Evolutionary conservation across 2,329 filamentous ascomycete genomes (phyloP).

Genomic region (Colletotrichum phormii): DNA sequence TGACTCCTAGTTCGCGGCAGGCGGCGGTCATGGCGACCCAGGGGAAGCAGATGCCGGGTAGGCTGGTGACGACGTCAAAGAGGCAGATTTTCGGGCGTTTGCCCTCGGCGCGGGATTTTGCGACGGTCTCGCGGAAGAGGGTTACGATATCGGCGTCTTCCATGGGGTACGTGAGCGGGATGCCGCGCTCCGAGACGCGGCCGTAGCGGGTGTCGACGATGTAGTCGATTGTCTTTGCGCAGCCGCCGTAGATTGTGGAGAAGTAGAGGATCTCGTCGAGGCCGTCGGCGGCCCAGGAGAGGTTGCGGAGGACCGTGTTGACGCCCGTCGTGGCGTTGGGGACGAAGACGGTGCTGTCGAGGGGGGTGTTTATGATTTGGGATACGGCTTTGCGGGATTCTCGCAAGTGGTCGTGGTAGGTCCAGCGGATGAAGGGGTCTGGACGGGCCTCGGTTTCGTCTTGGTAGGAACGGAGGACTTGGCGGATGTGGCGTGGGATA

Average conservation of each 20-base stretch:
- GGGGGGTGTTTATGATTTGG: slow-evolving; percentile 72
- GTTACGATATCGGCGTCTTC: slow-evolving; percentile 74
- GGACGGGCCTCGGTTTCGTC: slow-evolving; percentile 74
- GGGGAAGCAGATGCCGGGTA: slow-evolving; percentile 83
- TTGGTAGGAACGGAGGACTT: slow-evolving; percentile 73
- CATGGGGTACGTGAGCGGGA: slow-evolving; percentile 76
- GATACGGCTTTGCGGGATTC: slow-evolving; percentile 74
- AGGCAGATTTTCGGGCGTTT: slow-evolving; percentile 75
- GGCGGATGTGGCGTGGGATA: slow-evolving; percentile 72
- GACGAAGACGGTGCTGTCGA: slow-evolving; percentile 79
- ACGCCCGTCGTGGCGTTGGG: slow-evolving; percentile 83
- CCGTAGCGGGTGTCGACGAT: slow-evolving; percentile 73
- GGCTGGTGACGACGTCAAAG: slow-evolving; percentile 84
- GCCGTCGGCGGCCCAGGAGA: slow-evolving; percentile 75
- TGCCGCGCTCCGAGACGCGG: slow-evolving; percentile 58
- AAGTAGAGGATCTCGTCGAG: slow-evolving; percentile 85
- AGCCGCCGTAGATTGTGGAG: slow-evolving; percentile 81
- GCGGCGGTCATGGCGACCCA: slow-evolving; percentile 74
- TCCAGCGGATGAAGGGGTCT: slow-evolving; percentile 81
- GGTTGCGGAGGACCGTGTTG: slow-evolving; percentile 83
- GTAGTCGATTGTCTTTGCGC: slow-evolving; percentile 78
- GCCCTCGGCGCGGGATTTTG: slow-evolving; percentile 62
- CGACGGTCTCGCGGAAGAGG: slow-evolving; percentile 70
- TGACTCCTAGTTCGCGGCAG: slow-evolving; percentile 74
- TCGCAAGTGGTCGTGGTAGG: slow-evolving; percentile 72